phyloP scores from a whole-genome alignment of 306 rosid genomes.

The Albizia julibrissin region DNA sequence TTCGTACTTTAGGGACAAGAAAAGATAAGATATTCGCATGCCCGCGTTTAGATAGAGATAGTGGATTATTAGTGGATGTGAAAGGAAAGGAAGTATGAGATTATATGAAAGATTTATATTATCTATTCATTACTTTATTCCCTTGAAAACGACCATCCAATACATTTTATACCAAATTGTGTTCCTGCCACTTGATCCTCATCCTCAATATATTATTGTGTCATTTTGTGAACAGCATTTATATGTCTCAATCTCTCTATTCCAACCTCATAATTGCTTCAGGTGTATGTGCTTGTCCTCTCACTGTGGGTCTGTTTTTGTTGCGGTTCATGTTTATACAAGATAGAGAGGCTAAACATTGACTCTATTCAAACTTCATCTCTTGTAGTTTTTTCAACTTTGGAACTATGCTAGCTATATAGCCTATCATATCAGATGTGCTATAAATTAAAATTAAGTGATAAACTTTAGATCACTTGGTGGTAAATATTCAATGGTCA shows the following conservation, averaged over 20 bases:
- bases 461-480: neutral
- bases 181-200: neutral
- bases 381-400: neutral
- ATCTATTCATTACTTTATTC: neutral
- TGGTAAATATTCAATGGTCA: neutral
- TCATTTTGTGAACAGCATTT: neutral
- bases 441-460: neutral
- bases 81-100: neutral
- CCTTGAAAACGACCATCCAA: conserved; percentile 13
- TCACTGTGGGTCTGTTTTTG: neutral
- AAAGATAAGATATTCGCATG: conserved; percentile 20
- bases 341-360: neutral
- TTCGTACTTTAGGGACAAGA: neutral
- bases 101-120: neutral
- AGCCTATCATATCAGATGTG: neutral
- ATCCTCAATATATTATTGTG: neutral
- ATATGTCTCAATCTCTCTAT: neutral
- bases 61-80: conserved; percentile 18
- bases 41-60: neutral
- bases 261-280: neutral
- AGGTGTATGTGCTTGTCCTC: neutral
- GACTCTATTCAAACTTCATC: neutral
- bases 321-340: neutral
- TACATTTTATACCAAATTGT: neutral
- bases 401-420: neutral